Percentiles rank a stretch among this genome's conserved stretches.
phyloP scores from a whole-genome alignment of 176 grass and related monocot species.

The bread wheat (Triticum aestivum) region DNA sequence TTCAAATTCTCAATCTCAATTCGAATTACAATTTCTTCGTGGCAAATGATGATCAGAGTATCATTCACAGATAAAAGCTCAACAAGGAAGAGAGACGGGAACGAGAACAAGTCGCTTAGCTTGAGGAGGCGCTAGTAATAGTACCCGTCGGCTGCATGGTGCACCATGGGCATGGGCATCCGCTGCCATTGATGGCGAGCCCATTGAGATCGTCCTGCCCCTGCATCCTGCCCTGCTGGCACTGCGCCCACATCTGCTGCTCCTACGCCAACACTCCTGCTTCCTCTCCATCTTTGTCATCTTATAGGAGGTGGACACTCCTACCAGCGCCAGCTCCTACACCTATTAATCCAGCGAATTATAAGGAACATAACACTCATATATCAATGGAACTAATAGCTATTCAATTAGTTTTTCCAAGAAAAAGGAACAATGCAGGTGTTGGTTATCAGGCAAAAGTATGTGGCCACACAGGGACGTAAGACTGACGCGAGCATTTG shows the following conservation, averaged over 20 bases:
- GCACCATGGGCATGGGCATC: constrained; percentile 45
- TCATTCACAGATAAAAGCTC: background rate
- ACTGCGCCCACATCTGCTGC: constrained; percentile 74
- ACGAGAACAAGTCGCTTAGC: background rate
- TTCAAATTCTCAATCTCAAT: too few species aligned
- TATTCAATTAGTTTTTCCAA: too few species aligned
- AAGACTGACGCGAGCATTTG: too few species aligned
- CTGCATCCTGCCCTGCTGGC: constrained; percentile 55
- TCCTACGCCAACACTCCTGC: constrained; percentile 71
- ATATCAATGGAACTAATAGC: too few species aligned
- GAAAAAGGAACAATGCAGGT: too few species aligned
- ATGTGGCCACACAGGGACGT: too few species aligned
- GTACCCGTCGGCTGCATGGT: constrained; percentile 36
- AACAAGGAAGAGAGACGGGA: background rate
- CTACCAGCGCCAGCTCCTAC: too few species aligned
- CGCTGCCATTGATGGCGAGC: background rate
- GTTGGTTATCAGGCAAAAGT: too few species aligned
- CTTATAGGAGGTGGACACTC: background rate
- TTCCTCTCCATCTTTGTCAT: constrained; percentile 78
- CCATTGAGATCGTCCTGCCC: constrained; percentile 39
- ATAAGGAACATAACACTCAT: too few species aligned
- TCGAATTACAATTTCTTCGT: background rate
- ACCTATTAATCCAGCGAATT: too few species aligned
- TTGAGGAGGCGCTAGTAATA: constrained; percentile 1
- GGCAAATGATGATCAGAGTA: background rate